Conservation (phyloP, 371 early-diverging fungal species). For the Mortierella sp. region DNA sequence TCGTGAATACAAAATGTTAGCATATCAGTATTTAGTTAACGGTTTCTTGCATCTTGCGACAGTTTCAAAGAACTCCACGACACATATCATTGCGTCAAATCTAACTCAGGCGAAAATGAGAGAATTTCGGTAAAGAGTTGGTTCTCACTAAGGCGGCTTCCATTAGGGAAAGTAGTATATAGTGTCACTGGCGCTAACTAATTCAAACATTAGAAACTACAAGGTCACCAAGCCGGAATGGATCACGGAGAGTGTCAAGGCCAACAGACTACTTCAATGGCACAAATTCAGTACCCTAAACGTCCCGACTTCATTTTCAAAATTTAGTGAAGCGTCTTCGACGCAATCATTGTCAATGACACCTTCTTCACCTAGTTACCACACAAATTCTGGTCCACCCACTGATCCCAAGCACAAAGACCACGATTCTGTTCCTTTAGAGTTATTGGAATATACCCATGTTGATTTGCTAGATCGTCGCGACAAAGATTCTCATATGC, state of each 20-base stretch:
- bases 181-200: neutral
- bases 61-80: conserved; percentile 71
- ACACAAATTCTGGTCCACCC: neutral
- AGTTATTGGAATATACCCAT: neutral
- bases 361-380: neutral
- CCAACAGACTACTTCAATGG: conserved; percentile 73
- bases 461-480: neutral
- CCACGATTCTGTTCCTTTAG: neutral
- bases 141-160: too few relatives aligned
- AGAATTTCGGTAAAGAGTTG: conserved; percentile 66
- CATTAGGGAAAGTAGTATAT: too few relatives aligned
- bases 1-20: too few relatives aligned
- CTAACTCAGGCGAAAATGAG: conserved; percentile 76
- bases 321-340: conserved; percentile 3
- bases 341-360: neutral
- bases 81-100: conserved; percentile 79
- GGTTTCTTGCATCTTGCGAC: neutral
- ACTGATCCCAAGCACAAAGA: neutral
- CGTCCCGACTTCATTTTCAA: conserved; percentile 23
- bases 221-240: conserved; percentile 85
- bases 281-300: conserved; percentile 63
- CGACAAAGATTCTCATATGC: neutral
- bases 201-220: conserved; percentile 62
- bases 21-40: neutral
- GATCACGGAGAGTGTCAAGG: conserved; percentile 78